Evolutionary conservation across 495 filamentous ascomycete species (phyloP).

Genomic region (Xylaria palmicola): DNA sequence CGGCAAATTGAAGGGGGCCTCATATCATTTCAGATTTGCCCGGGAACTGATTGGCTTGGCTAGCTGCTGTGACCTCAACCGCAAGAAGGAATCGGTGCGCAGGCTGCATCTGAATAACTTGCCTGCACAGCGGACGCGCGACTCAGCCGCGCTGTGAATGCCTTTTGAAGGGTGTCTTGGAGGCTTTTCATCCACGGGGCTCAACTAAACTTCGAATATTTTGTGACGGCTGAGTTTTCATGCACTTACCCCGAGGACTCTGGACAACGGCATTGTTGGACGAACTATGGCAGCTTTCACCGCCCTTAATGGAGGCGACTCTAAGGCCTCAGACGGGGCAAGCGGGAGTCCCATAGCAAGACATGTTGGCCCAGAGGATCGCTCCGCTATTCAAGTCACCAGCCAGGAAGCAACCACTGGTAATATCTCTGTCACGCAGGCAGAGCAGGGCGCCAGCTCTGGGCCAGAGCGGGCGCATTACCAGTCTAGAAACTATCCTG

Average conservation of each 20-base stretch:
- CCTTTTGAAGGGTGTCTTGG: neutral
- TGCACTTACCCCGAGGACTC: conserved; percentile 26
- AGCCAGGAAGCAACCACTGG: conserved; percentile 34
- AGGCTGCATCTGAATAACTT: conserved; percentile 12
- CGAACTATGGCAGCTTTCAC: conserved; percentile 48
- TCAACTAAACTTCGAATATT: neutral
- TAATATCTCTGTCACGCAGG: conserved; percentile 30
- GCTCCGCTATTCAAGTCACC: conserved; percentile 18
- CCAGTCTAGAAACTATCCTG: conserved; percentile 36
- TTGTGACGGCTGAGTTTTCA: conserved; percentile 18
- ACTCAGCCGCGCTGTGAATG: neutral
- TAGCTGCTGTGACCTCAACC: neutral
- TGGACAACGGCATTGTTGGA: conserved; percentile 33
- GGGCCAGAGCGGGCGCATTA: conserved; percentile 39
- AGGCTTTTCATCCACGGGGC: neutral
- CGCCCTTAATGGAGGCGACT: conserved; percentile 49
- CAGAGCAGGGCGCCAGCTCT: conserved; percentile 32
- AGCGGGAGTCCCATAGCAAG: conserved; percentile 26
- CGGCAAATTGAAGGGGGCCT: neutral
- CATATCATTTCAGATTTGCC: neutral
- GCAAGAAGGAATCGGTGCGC: neutral
- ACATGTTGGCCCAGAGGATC: conserved; percentile 28
- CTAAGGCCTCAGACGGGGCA: conserved; percentile 35
- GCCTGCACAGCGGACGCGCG: conserved; percentile 6
- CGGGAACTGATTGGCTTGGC: neutral